Base-by-base conservation (phyloP, 306 rosid species). In the Ochetophila trinervis region DNA sequence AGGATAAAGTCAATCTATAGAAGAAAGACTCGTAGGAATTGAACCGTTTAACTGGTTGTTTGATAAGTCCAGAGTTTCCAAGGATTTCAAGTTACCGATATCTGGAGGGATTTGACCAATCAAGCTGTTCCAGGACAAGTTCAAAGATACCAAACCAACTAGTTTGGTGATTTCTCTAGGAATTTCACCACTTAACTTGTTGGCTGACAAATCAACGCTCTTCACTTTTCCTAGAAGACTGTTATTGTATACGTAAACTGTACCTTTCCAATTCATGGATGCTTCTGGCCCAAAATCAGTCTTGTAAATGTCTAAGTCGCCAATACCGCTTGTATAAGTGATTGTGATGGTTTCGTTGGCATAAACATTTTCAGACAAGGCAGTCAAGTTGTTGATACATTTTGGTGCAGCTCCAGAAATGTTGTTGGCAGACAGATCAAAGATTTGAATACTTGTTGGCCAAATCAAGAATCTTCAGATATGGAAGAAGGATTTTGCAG, bases 181-280 rank as follows among this genome's bases (percentile, higher is more conserved):
- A 57, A 65, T 64, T 27, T 62, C 35, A 13, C 71, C 75, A 16
- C 0, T 4, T 49, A 62, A 62, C 8, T 13, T 20, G 0, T 71
- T 75, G 42, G 17, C 42, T 2, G 75, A 75, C n/a, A 75, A 20
- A 17, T 75, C 70, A 13, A 75, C 56, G 18, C 30, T 47, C 59
- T 52, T 75, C 0, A 35, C 18, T 0, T 51, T 19, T 53, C 17
- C 19, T 4, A 57, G n/a, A 30, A 11, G 32, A 27, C 32, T 57
- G 19, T 9, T 57, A 27, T 30, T 57, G 61, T 57, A 57, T 23
- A 10, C 42, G 37, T 23, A 57, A 15, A 23, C 61, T 4, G 12
- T 5, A 8, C 61, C 20, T 23, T 30, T 13, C 40, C 37, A 57
- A 23, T 30, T 23, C 19, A 57, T 1, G 6, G 40, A 57, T 57